Conservation (phyloP, 75 land plant species). For the Azolla pinnata region DNA sequence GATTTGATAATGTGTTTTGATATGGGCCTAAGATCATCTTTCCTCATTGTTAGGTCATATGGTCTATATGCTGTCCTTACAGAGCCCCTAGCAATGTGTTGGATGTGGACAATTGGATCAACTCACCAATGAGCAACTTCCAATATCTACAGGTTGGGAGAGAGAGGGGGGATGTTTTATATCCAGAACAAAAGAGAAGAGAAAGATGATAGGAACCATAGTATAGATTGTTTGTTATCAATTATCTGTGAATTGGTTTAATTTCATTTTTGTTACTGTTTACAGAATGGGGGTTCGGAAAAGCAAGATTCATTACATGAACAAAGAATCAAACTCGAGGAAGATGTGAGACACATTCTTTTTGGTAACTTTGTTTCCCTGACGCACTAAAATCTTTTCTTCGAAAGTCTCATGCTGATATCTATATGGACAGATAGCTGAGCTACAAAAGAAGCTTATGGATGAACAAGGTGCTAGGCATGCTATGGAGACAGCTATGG, state of each 20-base stretch:
- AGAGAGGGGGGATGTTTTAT: not conserved
- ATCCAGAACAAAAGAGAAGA: not conserved
- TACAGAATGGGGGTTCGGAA: conserved; percentile 1
- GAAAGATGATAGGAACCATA: not conserved
- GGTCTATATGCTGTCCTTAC: too few relatives aligned
- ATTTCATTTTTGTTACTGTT: not conserved
- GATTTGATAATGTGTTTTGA: too few relatives aligned
- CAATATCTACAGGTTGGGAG: not conserved
- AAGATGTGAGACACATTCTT: conserved; percentile 26
- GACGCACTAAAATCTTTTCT: not conserved
- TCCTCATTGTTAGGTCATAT: too few relatives aligned
- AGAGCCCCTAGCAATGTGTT: conserved; percentile 4
- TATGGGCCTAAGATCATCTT: too few relatives aligned
- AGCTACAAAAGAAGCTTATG: conserved; percentile 53
- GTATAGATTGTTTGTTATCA: not conserved
- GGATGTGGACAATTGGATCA: conserved; percentile 4
- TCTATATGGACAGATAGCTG: conserved; percentile 48
- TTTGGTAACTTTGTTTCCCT: not conserved
- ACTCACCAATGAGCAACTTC: conserved; percentile 6
- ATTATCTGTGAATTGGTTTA: too few relatives aligned
- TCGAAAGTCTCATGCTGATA: not conserved
- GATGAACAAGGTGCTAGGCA: conserved; percentile 59
- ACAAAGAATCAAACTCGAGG: conserved; percentile 20
- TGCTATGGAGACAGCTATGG: conserved; percentile 69
- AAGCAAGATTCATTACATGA: conserved; percentile 14